Conservation (phyloP, 2,329 filamentous ascomycete genomes). For the Pseudomassariella vexata region DNA sequence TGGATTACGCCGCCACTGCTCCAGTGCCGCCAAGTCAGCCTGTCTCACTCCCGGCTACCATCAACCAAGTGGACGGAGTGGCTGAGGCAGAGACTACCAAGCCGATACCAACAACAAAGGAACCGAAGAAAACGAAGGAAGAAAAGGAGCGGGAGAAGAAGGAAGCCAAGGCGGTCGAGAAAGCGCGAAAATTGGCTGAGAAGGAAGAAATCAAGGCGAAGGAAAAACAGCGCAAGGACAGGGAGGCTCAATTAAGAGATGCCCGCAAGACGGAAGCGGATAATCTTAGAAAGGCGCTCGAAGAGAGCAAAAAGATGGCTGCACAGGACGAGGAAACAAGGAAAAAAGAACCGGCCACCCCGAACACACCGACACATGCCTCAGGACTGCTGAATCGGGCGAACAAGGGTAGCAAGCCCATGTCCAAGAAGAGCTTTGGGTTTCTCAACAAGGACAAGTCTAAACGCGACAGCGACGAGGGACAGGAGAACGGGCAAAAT, state of each 20-base stretch:
- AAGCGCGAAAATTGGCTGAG: conserved; percentile 36
- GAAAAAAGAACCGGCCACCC: conserved; percentile 45
- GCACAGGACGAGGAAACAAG: conserved; percentile 51
- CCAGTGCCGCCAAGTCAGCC: conserved; percentile 32
- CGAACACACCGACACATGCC: conserved; percentile 13
- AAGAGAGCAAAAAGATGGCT: conserved; percentile 44
- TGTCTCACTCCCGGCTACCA: conserved; percentile 22
- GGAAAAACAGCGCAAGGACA: conserved; percentile 37
- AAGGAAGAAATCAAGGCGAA: conserved; percentile 40
- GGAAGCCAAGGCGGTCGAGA: conserved; percentile 53
- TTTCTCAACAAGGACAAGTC: conserved; percentile 54
- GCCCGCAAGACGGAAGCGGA: conserved; percentile 41
- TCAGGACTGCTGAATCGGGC: conserved; percentile 57
- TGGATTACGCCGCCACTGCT: conserved; percentile 64
- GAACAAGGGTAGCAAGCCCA: conserved; percentile 68
- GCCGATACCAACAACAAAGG: conserved; percentile 16
- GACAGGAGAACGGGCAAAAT: conserved; percentile 21
- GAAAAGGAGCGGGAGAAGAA: conserved; percentile 64
- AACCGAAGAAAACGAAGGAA: conserved; percentile 46
- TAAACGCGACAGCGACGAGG: conserved; percentile 28
- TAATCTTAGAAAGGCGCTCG: conserved; percentile 53
- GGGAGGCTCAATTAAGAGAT: conserved; percentile 27
- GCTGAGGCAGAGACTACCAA: conserved; percentile 11
- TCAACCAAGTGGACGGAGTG: conserved; percentile 19
- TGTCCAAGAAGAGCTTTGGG: conserved; percentile 69